Base-by-base conservation (phyloP, 2,329 filamentous ascomycete genomes). In the Trichoderma polysporum region DNA sequence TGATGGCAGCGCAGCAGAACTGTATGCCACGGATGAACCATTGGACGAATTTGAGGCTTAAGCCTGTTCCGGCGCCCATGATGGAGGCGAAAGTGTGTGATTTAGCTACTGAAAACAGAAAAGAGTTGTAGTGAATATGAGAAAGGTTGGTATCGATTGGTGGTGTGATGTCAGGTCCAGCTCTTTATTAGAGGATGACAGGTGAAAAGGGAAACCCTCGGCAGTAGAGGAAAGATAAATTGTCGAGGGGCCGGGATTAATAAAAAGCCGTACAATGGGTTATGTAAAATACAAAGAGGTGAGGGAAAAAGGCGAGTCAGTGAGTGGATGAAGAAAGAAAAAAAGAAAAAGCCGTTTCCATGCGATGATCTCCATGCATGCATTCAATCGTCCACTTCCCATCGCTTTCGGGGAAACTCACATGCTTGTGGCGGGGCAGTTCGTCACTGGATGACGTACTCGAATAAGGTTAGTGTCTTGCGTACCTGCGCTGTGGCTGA, bases 1-100 rank as follows among this genome's bases (percentile, higher is more conserved):
- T 86, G 71, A 97, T 84, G 68, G 85, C 88, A 9, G 90, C 84
- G 77, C 88, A 91, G 75, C 86, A 83, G 78, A 97, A 90, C 74
- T 92, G 87, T 66, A 97, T 79, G 70, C 85, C 80, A 71, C 94
- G 91, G 74, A 96, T 81, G 76, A 90, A 84, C 76, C 90, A 90
- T 74, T 92, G 90, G 54, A 86, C 68, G 68, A 85, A 79, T 74
- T 92, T 92, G 73, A 97, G 86, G 72, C 87, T 83, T 69, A 89
- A 77, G 70, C 74, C 75, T 27, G 72, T 68, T 45, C 71, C 70
- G 59, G 72, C 74, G 59, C 73, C 74, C 77, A 79, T 79, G 59
- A 33, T 74, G 61, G 41, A 45, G 13, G 33, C 2, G 29, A 12
- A 17, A 4, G 15, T 2, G 22, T 27, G 47, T 50, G 47, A n/a